Base-by-base conservation (phyloP, 495 filamentous ascomycete genomes). In the Aspergillus sparsus region DNA sequence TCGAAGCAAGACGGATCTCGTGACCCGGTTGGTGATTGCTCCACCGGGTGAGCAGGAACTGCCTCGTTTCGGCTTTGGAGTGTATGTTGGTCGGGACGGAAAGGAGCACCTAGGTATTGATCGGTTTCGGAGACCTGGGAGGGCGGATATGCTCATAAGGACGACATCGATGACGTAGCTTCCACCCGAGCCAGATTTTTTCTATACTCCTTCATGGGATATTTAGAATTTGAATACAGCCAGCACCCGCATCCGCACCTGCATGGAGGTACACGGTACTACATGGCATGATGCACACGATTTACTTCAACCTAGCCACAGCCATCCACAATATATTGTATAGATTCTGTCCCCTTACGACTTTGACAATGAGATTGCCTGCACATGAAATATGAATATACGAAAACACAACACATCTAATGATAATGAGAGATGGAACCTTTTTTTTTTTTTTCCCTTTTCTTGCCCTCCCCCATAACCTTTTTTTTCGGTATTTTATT, bases 31-130 rank as follows among this genome's bases (percentile, higher is more conserved):
- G 35, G 76, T 88, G 56, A 71, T 79, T 16, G 69, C 74, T 0
- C 75, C 76, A 2, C 74, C 76, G 1, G 78, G 80, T 2, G 82
- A 83, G 51, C 75, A 75, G 32, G 67, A 74, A 44, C 69, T 76
- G 31, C 75, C 82, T 5, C 72, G 70, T 55, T 90, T 85, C 66
- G 84, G 79, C 0, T 88, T 90, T 65, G 87, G 86, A 0, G 75
- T 86, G 9, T 85, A 82, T 65, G 66, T 78, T 12, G 86, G 86
- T 0, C 72, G 81, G 35, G 84, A 90, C 68, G 85, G 83, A 11
- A 79, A 73, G 45, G 85, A 89, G 66, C 84, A 86, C 71, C 68
- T 87, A 33, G 87, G 87, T 0, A 82, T 91, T 66, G 88, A 89
- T 66, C 77, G 85, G 44, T 70, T 86, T 55, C 66, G 72, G 54